These are phyloP conservation scores for Wickerhamiella siamensis DNA, from an alignment of 805 yeast genomes.

Conservation along the genomic window DNA sequence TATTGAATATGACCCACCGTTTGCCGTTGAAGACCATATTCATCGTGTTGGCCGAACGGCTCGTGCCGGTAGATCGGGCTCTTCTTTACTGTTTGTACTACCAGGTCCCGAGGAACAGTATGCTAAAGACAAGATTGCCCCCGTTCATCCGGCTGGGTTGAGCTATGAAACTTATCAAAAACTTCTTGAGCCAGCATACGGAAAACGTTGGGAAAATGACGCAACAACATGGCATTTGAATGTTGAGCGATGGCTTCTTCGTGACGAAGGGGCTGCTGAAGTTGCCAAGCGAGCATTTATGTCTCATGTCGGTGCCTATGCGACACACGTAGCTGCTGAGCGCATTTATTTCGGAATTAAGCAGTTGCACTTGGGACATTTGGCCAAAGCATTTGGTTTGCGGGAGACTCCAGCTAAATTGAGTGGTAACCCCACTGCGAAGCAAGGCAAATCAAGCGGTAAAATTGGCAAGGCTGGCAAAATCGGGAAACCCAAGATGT, in stretches of 20 bases:
- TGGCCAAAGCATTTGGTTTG: conserved; percentile 87
- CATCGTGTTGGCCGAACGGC: conserved; percentile 98
- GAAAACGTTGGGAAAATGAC: conserved; percentile 65
- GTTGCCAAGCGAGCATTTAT: conserved; percentile 70
- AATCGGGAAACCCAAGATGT: conserved; percentile 9
- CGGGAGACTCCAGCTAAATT: conserved; percentile 78
- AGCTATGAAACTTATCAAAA: conserved; percentile 32
- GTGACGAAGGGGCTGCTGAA: conserved; percentile 42
- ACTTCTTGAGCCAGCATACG: conserved; percentile 25
- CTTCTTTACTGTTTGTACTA: conserved; percentile 58
- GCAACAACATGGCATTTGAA: conserved; percentile 95
- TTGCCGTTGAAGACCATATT: conserved; percentile 82
- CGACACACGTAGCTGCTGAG: conserved; percentile 81
- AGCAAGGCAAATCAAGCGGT: too few species aligned
- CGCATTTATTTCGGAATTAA: conserved; percentile 70
- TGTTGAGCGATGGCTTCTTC: conserved; percentile 77
- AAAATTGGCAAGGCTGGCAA: conserved; percentile 1
- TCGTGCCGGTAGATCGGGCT: conserved; percentile 83
- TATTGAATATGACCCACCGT: conserved; percentile 90
- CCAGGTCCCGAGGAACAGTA: conserved; percentile 88
- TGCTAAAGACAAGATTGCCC: conserved; percentile 39
- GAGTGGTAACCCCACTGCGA: conserved; percentile 7
- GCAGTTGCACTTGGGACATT: conserved; percentile 79
- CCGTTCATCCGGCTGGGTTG: conserved; percentile 44
- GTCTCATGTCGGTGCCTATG: conserved; percentile 86